Percentiles rank a stretch among this genome's conserved stretches.
Evolutionary conservation across 352 stramenopile genomes (phyloP).

Genomic region (Peronospora tabacina): DNA sequence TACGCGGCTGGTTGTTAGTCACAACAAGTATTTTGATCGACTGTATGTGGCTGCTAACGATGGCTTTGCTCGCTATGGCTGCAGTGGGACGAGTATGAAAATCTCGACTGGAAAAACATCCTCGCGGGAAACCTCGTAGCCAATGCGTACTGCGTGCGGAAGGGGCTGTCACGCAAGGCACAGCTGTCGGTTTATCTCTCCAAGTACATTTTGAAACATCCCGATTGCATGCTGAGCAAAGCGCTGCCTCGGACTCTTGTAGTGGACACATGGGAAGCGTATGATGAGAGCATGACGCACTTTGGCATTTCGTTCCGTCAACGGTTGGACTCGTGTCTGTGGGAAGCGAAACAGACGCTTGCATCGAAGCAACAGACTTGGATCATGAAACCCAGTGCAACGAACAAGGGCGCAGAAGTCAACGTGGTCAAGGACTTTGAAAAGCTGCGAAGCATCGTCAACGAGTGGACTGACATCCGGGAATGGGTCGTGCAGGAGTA

Average conservation of each 20-base stretch:
- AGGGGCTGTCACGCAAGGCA: constrained; percentile 61
- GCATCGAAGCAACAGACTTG: constrained; percentile 37
- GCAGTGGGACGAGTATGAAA: constrained; percentile 62
- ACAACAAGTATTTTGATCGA: constrained; percentile 6
- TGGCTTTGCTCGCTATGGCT: constrained; percentile 3
- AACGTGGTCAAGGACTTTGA: constrained; percentile 53
- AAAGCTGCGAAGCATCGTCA: constrained; percentile 52
- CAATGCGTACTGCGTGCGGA: constrained; percentile 65
- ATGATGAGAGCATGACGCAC: constrained; percentile 46
- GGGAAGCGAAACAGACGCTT: constrained; percentile 43
- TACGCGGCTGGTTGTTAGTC: constrained; percentile 10
- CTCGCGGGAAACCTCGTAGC: constrained; percentile 43
- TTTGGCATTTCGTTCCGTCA: constrained; percentile 54
- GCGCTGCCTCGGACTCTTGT: constrained; percentile 48
- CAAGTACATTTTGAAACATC: constrained; percentile 63
- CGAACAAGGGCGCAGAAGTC: constrained; percentile 69
- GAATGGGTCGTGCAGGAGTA: constrained; percentile 61
- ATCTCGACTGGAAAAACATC: constrained; percentile 54
- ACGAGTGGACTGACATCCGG: constrained; percentile 59
- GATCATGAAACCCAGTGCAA: constrained; percentile 73
- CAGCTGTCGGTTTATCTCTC: constrained; percentile 61
- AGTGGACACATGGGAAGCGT: constrained; percentile 66
- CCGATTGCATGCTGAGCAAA: constrained; percentile 38
- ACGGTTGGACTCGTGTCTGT: constrained; percentile 48
- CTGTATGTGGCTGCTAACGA: constrained; percentile 11